Evolutionary conservation across 176 grass and related monocot genomes (phyloP), one percentile per base, ranked within the genome.

Genomic region (Carex myosuroides): DNA sequence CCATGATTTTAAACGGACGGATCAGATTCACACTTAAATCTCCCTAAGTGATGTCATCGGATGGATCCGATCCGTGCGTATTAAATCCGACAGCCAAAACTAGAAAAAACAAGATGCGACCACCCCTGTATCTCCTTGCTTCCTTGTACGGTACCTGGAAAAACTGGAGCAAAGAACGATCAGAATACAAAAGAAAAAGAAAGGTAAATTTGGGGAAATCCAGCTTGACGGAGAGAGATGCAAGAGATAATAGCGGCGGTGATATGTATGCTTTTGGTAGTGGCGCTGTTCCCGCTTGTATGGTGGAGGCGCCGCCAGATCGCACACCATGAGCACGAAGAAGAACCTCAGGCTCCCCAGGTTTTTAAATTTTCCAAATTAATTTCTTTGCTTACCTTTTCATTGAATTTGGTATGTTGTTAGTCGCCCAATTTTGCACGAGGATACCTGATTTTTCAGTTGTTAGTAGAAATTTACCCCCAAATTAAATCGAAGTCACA

Each of bases 261-360:
- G 33, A 22, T 94, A 54, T 90, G 88, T 64, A 79, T 92, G 90
- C 85, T 97, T 10, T 55, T 94, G 2, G 60, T 91, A 42, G 79
- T 91, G 33, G 85, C 85, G 53, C 24, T 97, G 68, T 79, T 97
- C 2, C 95, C 92, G 24, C 87, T 97, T 42, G 81, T 97, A 29
- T 91, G 91, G 79, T 94, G 90, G 92, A 85, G 85, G 81, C 90
- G 90, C n/a, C 95, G 92, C 14, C 87, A 87, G 76, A 85, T 84
- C 84, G 70, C 29, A 41, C 71, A 26, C 66, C 85, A 88, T 68
- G 81, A 79, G 69, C 89, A 89, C 60, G 73, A 79, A 83, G 78
- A 87, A 78, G 85, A 88, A 63, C 89, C 84, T 57, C 92, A 92
- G 82, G 85, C 85, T 0, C 84, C 88, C 33, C 84, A 86, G 92